Evolutionary conservation across 129 eudicot species (phyloP).

Genomic region (Helichrysum umbraculigerum): DNA sequence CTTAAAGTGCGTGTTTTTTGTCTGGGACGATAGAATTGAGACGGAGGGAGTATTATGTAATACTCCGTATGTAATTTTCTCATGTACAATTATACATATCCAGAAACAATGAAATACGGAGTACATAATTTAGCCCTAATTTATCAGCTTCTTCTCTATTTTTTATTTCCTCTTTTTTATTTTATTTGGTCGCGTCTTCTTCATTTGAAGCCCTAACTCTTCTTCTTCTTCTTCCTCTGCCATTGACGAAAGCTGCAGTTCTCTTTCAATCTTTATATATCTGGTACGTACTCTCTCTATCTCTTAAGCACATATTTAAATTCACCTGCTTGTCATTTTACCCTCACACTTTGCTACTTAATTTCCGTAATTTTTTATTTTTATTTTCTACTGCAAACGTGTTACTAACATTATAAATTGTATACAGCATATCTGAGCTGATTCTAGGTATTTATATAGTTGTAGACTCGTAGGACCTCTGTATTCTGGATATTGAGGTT

Average conservation of each 20-base stretch:
- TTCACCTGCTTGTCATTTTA: constrained; percentile 8
- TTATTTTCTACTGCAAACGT: background rate
- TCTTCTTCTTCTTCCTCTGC: background rate
- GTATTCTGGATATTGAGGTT: too few species aligned
- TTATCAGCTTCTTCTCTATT: too few species aligned
- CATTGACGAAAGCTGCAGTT: constrained; percentile 6
- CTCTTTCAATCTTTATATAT: background rate
- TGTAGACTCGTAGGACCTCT: too few species aligned
- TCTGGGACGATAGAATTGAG: too few species aligned
- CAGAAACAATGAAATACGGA: too few species aligned
- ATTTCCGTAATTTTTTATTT: background rate
- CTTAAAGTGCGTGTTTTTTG: too few species aligned
- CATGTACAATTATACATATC: too few species aligned
- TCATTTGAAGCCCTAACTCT: constrained; percentile 32
- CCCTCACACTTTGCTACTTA: constrained; percentile 17
- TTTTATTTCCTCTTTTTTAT: background rate
- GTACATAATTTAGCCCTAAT: too few species aligned
- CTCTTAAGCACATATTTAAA: background rate
- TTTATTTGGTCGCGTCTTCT: background rate
- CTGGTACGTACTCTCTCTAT: background rate
- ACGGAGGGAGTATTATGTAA: too few species aligned
- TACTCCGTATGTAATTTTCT: too few species aligned
- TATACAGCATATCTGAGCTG: background rate
- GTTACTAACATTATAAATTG: background rate
- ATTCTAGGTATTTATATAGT: too few species aligned